These are phyloP conservation scores for Syncephalastrum monosporum DNA, from an alignment of 371 early-diverging fungal species.

Conservation along the genomic window DNA sequence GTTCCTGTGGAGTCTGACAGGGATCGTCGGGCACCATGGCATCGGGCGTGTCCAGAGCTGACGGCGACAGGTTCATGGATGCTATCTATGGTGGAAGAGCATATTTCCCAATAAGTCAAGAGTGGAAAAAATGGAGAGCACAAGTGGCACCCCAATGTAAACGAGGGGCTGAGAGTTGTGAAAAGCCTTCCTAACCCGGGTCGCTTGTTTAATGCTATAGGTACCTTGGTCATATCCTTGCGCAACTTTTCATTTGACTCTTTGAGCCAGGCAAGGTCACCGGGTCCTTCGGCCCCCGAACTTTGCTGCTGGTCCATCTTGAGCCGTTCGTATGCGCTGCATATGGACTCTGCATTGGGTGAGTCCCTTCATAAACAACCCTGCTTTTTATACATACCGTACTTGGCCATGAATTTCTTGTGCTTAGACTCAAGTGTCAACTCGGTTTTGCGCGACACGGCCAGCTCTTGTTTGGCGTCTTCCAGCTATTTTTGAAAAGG, in stretches of 20 bases:
- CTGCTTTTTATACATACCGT: constrained; percentile 24
- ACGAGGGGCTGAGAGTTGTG: not conserved
- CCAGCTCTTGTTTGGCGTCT: constrained; percentile 46
- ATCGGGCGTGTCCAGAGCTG: no score
- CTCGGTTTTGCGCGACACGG: constrained; percentile 35
- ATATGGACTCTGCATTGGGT: constrained; percentile 20
- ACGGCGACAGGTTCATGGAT: not conserved
- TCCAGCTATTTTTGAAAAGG: constrained; percentile 27
- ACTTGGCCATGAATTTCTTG: constrained; percentile 39
- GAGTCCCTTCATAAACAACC: not conserved
- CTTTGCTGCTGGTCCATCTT: constrained; percentile 25
- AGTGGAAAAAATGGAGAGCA: not conserved
- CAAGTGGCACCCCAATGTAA: not conserved
- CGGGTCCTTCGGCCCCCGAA: constrained; percentile 5
- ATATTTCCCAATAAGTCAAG: no score
- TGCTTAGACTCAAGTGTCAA: constrained; percentile 41
- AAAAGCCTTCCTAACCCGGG: not conserved
- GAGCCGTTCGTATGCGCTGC: constrained; percentile 29
- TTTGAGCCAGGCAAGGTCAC: constrained; percentile 27
- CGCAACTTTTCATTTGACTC: constrained; percentile 43
- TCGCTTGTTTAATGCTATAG: not conserved
- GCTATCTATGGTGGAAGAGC: not conserved
- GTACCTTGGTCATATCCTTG: constrained; percentile 42
- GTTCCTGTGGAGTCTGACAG: constrained; percentile 4
- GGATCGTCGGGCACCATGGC: no score